Conservation (phyloP, 768 basidiomycete genomes). For the Panaeolus papilionaceus region DNA sequence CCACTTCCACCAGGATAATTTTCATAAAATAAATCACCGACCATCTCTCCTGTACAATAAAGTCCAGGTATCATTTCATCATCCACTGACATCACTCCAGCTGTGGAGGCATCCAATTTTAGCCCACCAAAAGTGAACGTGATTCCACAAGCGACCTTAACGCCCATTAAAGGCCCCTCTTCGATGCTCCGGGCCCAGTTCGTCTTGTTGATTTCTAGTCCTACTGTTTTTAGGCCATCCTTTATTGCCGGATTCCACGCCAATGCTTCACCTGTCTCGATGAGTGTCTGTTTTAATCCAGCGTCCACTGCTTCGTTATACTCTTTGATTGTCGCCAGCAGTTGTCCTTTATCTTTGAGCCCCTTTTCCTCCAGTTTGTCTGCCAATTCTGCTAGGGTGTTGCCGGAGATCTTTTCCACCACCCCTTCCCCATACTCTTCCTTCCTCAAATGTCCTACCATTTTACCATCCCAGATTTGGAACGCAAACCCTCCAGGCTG, state of each 20-base stretch:
- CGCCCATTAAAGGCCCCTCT: slow-evolving; percentile 62
- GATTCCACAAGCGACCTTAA: slow-evolving; percentile 72
- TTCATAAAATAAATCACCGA: slow-evolving; percentile 64
- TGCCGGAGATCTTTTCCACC: slow-evolving; percentile 58
- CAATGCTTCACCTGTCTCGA: no score
- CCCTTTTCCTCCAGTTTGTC: slow-evolving; percentile 51
- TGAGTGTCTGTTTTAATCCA: slow-evolving; percentile 26
- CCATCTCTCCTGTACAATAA: slow-evolving; percentile 74
- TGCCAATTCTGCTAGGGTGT: slow-evolving; percentile 56
- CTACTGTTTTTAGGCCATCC: slow-evolving; percentile 62
- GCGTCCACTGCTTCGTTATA: slow-evolving; percentile 56
- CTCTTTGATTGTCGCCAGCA: slow-evolving; percentile 51
- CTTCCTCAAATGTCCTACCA: slow-evolving; percentile 49
- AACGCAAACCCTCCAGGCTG: slow-evolving; percentile 68
- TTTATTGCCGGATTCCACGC: slow-evolving; percentile 70
- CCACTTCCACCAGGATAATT: slow-evolving; percentile 80
- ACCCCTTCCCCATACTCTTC: slow-evolving; percentile 73
- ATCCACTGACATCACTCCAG: slow-evolving; percentile 54
- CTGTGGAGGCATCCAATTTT: slow-evolving; percentile 60
- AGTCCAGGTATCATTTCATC: slow-evolving; percentile 54
- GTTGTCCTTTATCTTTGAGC: slow-evolving; percentile 44
- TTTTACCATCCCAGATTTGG: slow-evolving; percentile 67
- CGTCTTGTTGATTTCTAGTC: slow-evolving; percentile 58
- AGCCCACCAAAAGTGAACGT: slow-evolving; percentile 80
- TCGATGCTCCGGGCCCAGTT: slow-evolving; percentile 72